A percentile compares a stretch with the other conserved stretches of the same genome.
Evolutionary conservation across 2,329 filamentous ascomycete genomes (phyloP).

Genomic region (Aplosporella prunicola): DNA sequence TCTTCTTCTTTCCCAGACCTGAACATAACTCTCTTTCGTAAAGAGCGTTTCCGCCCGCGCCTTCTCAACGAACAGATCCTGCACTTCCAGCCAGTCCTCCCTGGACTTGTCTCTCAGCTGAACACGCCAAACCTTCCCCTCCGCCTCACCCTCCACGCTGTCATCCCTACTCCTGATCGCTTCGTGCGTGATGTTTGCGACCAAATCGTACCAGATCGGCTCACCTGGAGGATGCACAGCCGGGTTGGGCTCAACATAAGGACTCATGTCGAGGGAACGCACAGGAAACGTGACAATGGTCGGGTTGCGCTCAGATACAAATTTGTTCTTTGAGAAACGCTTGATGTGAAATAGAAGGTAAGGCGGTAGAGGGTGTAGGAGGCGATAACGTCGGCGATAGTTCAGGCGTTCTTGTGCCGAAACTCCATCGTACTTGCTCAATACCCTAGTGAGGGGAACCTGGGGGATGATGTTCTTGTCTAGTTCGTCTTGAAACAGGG

Average conservation of each 20-base stretch:
- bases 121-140: slow-evolving; percentile 91
- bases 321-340: slow-evolving; percentile 94
- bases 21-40: slow-evolving; percentile 86
- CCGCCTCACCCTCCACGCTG: slow-evolving; percentile 76
- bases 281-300: slow-evolving; percentile 97
- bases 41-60: slow-evolving; percentile 84
- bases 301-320: slow-evolving; percentile 89
- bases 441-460: slow-evolving; percentile 63
- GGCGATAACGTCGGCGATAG: slow-evolving; percentile 77
- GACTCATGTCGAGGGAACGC: slow-evolving; percentile 72
- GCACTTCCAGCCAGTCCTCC: slow-evolving; percentile 84
- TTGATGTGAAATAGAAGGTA: slow-evolving; percentile 94
- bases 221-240: slow-evolving; percentile 60
- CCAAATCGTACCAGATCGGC: slow-evolving; percentile 88
- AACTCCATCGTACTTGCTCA: slow-evolving; percentile 87
- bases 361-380: slow-evolving; percentile 83
- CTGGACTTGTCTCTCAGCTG: slow-evolving; percentile 74
- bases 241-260: slow-evolving; percentile 85
- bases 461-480: slow-evolving; percentile 96
- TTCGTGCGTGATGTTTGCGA: slow-evolving; percentile 88
- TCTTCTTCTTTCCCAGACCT: slow-evolving; percentile 86
- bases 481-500: slow-evolving; percentile 90
- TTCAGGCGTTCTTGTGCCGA: slow-evolving; percentile 81
- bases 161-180: slow-evolving; percentile 69
- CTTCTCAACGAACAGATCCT: slow-evolving; percentile 87